These are phyloP conservation scores for Solanum corneliomulleri DNA, from an alignment of 257 asterid species.

Conservation along the genomic window DNA sequence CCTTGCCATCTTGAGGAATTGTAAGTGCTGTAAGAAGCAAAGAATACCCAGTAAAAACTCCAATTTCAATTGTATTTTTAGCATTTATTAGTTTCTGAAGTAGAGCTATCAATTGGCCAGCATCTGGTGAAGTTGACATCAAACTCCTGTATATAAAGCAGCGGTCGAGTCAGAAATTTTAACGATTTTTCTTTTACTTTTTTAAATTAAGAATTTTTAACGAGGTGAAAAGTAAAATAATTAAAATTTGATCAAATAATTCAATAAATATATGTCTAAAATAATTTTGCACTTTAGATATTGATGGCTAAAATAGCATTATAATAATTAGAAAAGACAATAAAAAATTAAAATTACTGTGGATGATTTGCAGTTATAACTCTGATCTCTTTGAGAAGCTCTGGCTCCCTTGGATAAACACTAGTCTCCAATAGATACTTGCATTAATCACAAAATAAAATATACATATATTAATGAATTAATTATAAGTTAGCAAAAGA, in stretches of 20 bases:
- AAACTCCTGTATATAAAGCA: background rate
- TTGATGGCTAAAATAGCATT: too few relatives aligned
- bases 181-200: too few relatives aligned
- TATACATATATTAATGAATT: background rate
- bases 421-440: slow-evolving; percentile 44
- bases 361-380: slow-evolving; percentile 35
- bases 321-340: background rate
- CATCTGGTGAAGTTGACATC: slow-evolving; percentile 41
- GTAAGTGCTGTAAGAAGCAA: slow-evolving; percentile 45
- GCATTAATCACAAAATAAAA: background rate
- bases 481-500: background rate
- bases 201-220: too few relatives aligned
- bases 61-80: slow-evolving; percentile 41
- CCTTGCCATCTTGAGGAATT: slow-evolving; percentile 58
- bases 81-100: slow-evolving; percentile 29
- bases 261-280: too few relatives aligned
- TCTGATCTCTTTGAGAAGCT: slow-evolving; percentile 42
- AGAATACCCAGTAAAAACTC: slow-evolving; percentile 60
- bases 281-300: too few relatives aligned
- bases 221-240: too few relatives aligned
- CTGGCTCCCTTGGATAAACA: slow-evolving; percentile 40
- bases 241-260: too few relatives aligned
- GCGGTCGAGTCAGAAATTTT: background rate
- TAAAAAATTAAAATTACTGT: slow-evolving; percentile 2
- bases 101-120: slow-evolving; percentile 39